Conservation (phyloP, 768 basidiomycete species). For the Termitomyces heimii region DNA sequence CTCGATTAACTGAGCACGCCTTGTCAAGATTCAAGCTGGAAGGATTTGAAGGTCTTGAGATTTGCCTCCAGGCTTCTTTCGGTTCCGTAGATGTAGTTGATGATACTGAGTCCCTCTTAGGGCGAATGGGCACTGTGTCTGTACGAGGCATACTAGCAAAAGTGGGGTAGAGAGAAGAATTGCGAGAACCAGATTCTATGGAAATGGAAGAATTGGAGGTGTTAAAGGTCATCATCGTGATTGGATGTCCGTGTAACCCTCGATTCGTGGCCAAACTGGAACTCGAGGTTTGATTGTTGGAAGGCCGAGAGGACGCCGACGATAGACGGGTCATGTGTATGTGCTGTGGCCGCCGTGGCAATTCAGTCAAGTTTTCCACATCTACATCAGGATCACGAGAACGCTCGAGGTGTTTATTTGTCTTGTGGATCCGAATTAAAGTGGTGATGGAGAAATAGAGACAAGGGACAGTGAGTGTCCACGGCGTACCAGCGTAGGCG, state of each 20-base stretch:
- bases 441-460: conserved; percentile 42
- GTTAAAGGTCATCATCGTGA: conserved; percentile 11
- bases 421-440: conserved; percentile 28
- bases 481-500: conserved; percentile 55
- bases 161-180: conserved; percentile 28
- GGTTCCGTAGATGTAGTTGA: not conserved
- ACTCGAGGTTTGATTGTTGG: conserved; percentile 16
- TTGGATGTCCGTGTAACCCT: conserved; percentile 14
- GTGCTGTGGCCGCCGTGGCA: conserved; percentile 13
- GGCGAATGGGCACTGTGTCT: conserved; percentile 6
- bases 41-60: not conserved
- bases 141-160: conserved; percentile 20
- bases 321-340: conserved; percentile 7
- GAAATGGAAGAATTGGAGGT: conserved; percentile 8
- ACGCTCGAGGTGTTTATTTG: conserved; percentile 30
- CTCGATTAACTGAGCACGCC: not conserved
- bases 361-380: conserved; percentile 9
- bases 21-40: not conserved
- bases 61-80: not conserved
- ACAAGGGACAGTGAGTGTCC: conserved; percentile 46
- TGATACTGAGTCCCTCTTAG: conserved; percentile 5
- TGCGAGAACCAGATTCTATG: conserved; percentile 17
- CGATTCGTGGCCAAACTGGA: conserved; percentile 13
- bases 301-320: conserved; percentile 9
- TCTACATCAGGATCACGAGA: conserved; percentile 24